Base-by-base conservation (phyloP, 768 basidiomycete species). In the Cystobasidium ongulense region DNA sequence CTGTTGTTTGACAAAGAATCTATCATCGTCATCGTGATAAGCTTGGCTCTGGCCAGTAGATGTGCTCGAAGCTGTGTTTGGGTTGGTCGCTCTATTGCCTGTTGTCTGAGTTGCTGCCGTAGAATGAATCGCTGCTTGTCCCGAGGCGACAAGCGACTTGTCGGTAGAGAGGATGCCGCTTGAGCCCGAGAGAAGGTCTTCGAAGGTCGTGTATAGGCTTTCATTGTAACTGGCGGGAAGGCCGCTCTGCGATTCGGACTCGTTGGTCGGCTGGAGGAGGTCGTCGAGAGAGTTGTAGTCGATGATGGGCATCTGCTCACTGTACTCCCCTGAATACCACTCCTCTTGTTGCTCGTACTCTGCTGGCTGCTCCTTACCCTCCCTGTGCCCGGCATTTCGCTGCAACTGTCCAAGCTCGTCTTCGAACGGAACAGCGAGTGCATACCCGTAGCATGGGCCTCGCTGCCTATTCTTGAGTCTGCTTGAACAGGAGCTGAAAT, bases 371-470 rank as follows among this genome's bases (percentile, higher is more conserved):
- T 59, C 29, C 57, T 59, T 10, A 13, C 57, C 21, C 57, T 10
- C 2, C 25, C 57, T 31, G 57, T 27, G 15, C 29, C 57, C 33
- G 11, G 5, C 57, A 59, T 21, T 35, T 21, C 57, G 57, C 57
- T 59, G 57, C 57, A 27, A 59, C 57, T 59, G 57, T 29, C 57
- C 57, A 21, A 59, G 57, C 57, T 59, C 57, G 33, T 59, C 57
- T 17, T 64, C 15, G 63, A 64, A 64, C 63, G 63, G 63, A 64
- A 64, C 63, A 64, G 63, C 63, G 63, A 64, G 63, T 64, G 63
- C 63, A 64, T 64, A 64, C 63, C 63, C 63, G 63, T 64, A 64
- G 63, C 63, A 64, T 64, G 63, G 63, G 63, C 38, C 63, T 64
- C 63, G 38, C 63, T 64, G 63, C 63, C 63, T 64, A 64, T 46